Conservation (phyloP, 345 rosid species). For the Eucalyptus erythrocorys region DNA sequence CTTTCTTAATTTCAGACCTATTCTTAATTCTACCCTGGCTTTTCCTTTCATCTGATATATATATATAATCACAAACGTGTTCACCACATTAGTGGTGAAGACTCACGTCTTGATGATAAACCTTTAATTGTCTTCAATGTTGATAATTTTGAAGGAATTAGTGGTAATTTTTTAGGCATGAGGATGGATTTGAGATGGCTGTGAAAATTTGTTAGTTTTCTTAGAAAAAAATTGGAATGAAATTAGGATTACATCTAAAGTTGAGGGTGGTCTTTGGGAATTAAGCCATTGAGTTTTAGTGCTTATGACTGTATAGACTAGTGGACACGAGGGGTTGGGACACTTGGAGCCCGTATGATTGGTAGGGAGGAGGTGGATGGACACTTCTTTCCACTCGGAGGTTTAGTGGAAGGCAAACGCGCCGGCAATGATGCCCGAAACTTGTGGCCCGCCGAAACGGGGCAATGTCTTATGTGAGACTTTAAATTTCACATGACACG, state of each 20-base stretch:
- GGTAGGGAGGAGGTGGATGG: neutral
- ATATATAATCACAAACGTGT: too few relatives aligned
- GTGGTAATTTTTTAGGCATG: too few relatives aligned
- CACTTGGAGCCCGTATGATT: neutral
- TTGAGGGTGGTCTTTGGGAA: neutral
- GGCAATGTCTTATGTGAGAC: neutral
- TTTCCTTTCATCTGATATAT: neutral
- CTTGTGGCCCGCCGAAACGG: neutral
- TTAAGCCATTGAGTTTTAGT: neutral
- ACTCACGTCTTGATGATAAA: too few relatives aligned
- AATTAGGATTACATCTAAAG: accelerated
- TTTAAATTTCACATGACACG: neutral
- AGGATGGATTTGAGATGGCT: neutral
- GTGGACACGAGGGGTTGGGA: neutral
- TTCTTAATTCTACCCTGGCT: neutral
- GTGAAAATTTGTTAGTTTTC: too few relatives aligned
- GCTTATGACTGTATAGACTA: neutral
- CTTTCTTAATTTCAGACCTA: neutral
- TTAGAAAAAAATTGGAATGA: neutral
- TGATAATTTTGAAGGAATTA: too few relatives aligned
- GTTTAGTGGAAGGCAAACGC: neutral
- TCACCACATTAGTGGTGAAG: too few relatives aligned
- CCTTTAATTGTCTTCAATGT: accelerated
- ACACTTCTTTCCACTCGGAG: neutral
- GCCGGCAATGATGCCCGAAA: neutral